These are phyloP conservation scores for Rhizopus arrhizus DNA, from an alignment of 371 early-diverging fungal genomes.

Conservation along the genomic window DNA sequence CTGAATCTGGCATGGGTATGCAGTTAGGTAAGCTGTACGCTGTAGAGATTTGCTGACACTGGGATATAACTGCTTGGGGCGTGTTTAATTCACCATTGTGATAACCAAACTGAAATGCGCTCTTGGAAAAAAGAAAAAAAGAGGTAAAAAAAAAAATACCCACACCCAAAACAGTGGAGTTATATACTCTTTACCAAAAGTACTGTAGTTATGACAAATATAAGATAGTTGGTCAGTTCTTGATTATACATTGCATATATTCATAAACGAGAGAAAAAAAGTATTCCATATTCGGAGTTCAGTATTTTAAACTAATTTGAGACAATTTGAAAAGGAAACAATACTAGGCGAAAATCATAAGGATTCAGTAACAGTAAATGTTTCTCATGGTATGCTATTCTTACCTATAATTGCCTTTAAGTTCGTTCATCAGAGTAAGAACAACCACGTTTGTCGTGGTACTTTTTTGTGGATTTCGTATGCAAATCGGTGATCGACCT, in stretches of 20 bases:
- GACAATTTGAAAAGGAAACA: too few species aligned
- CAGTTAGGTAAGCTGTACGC: constrained; percentile 61
- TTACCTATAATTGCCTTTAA: too few species aligned
- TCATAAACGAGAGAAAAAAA: not conserved
- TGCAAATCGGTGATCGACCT: too few species aligned
- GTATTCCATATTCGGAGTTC: too few species aligned
- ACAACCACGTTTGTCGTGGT: too few species aligned
- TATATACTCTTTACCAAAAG: constrained; percentile 30
- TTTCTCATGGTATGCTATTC: too few species aligned
- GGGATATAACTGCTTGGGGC: constrained; percentile 70
- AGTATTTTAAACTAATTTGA: too few species aligned
- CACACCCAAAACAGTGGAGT: not conserved
- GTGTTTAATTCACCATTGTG: constrained; percentile 84
- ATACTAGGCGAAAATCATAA: too few species aligned
- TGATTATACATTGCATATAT: constrained; percentile 14
- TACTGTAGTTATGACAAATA: constrained; percentile 46
- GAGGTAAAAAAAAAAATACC: not conserved
- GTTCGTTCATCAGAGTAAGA: too few species aligned
- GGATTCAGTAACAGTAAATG: too few species aligned
- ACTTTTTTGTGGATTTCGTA: too few species aligned
- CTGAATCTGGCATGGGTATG: constrained; percentile 78
- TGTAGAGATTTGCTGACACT: constrained; percentile 45
- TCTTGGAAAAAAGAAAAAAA: constrained; percentile 23
- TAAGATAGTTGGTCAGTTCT: constrained; percentile 34
- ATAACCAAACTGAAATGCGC: constrained; percentile 82